Percentiles rank a stretch among this genome's conserved stretches.
Conservation (phyloP, 202 grass and related monocot genomes). For the Hordeum pubiflorum region DNA sequence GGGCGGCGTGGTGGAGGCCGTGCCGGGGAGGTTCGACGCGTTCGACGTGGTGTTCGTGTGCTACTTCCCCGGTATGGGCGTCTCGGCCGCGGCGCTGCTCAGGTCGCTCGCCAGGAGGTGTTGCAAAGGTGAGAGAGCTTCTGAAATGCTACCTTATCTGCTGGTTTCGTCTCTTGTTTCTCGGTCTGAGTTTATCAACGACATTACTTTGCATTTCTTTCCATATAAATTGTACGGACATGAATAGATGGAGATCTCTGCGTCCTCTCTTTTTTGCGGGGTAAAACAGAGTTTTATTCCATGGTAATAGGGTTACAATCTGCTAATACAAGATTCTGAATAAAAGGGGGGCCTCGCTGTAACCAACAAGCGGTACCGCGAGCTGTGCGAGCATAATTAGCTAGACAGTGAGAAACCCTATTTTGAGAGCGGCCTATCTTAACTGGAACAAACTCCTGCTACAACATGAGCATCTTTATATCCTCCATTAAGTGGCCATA, state of each 20-base stretch:
- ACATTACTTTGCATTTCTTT: not conserved
- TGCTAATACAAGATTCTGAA: too few relatives aligned
- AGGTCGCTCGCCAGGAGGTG: constrained; percentile 46
- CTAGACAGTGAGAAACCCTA: too few relatives aligned
- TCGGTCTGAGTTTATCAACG: not conserved
- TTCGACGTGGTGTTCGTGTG: constrained; percentile 75
- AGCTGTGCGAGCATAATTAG: too few relatives aligned
- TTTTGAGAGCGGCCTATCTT: too few relatives aligned
- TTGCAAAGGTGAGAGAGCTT: constrained; percentile 50
- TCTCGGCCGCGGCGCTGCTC: constrained; percentile 50
- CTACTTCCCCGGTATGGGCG: constrained; percentile 84
- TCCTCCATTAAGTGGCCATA: too few relatives aligned
- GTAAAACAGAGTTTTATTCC: too few relatives aligned
- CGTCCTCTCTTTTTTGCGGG: too few relatives aligned
- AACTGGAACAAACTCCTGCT: too few relatives aligned
- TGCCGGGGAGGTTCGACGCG: constrained; percentile 53
- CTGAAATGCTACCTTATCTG: constrained; percentile 1
- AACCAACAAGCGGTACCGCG: too few relatives aligned
- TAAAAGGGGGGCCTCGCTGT: too few relatives aligned
- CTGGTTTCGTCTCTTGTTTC: not conserved
- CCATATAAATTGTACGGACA: not conserved
- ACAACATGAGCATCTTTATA: too few relatives aligned
- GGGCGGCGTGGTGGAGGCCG: constrained; percentile 50
- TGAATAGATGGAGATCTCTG: not conserved
- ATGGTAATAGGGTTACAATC: too few relatives aligned